Base-by-base conservation (phyloP, 352 stramenopile species). In the Discostella stelligera region DNA sequence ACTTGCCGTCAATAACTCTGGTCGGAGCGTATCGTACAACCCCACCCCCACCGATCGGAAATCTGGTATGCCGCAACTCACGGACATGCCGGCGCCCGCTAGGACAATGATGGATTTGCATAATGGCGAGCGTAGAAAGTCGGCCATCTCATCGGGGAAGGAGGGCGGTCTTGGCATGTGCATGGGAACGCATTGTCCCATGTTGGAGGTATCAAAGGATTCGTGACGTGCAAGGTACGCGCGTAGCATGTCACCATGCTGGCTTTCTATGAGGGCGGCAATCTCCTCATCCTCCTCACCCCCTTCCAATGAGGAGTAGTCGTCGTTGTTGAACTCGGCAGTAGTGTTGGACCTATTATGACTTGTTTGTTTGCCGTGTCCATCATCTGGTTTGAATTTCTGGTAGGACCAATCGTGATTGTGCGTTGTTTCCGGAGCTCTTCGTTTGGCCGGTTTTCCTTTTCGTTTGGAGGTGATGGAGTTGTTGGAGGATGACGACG, bases 101-200 rank as follows among this genome's bases (percentile, higher is more conserved):
- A 94, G 72, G 10, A 92, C 77, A 7, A 89, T 32, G 41, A 92
- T 88, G 23, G 66, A 80, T 73, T 88, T 67, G 63, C 88, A 93
- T 3, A 80, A 41, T 21, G 79, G 71, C 8, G 79, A 90, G 66
- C 66, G 52, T 25, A 93, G 82, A 74, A 89, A 91, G 9, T 85
- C 64, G 10, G 88, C 88, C 44, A 91, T 79, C 62, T 73, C 78
- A 25, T 74, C 50, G 0, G 74, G 74, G 39, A 82, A 82, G 0
- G 66, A 52, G 10, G 74, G 74, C 27, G 74, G 74, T 53, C 50
- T 30, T 14, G 74, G 74, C 53, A 82, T 70, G 16, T 72, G 59
- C 60, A 77, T 74, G 3, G 66, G 66, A n/a, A 74, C 66, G 18
- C 72, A 80, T 39, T 74, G 72, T 30, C 44, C 55, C 64, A 80